Base-by-base conservation (phyloP, 2,329 filamentous ascomycete species). In the Chaetomiaceae sp. region DNA sequence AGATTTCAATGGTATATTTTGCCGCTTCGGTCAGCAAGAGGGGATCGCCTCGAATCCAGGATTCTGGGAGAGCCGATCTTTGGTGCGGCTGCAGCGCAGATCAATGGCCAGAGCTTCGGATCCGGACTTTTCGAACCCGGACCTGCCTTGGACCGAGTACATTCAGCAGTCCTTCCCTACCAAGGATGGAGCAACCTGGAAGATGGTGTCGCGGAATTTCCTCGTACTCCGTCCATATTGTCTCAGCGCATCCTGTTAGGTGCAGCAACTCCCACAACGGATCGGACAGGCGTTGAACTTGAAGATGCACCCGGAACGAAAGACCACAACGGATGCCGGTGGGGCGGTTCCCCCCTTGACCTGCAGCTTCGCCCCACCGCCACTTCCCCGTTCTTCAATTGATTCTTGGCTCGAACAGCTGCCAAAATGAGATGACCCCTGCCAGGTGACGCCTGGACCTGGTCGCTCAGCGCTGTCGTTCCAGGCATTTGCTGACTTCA, bases 401-500 rank as follows among this genome's bases (percentile, higher is more conserved):
- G 27, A 45, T 8, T 47, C 46, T 19, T 40, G 50, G 40, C 54
- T 45, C 25, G n/a, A 40, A 51, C 47, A 43, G 22, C 34, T 14
- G 42, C 40, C 27, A 50, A 47, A n/a, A n/a, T n/a, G n/a, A n/a
- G n/a, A n/a, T n/a, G n/a, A n/a, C n/a, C 36, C 52, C 54, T 33
- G 52, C 48, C 53, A 45, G 36, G 37, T 19, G 31, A 54, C 20
- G 34, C 22, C 23, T 19, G 25, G 40, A 37, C 48, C 52, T 43
- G 46, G 47, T 48, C 37, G 40, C 44, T 47, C 43, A 43, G 37
- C 23, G 34, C 47, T 33, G 19, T 51, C 29, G 27, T 31, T 12
- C 27, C 9, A 12, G 27, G 27, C 48, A 34, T 38, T 54, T 45
- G 45, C 55, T 62, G 61, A 63, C 59, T 61, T 63, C 61, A 63